phyloP scores from a whole-genome alignment of 164 flowering plant genomes.

The Tetrastigma voinierianum region DNA sequence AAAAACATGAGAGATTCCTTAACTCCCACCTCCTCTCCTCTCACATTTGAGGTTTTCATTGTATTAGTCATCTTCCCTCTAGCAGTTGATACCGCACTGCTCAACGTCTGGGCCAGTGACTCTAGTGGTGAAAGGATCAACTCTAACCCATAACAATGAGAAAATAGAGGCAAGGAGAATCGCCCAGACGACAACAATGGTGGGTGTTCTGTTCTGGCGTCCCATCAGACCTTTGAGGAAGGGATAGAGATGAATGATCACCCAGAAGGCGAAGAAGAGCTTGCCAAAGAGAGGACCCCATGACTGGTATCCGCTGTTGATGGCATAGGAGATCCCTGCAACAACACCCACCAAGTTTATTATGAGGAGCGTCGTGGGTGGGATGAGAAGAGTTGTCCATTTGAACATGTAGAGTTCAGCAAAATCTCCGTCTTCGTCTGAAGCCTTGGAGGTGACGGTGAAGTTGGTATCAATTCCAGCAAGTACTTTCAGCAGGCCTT shows the following conservation, averaged over 20 bases:
- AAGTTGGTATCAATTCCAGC: constrained; percentile 87
- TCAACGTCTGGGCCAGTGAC: constrained; percentile 58
- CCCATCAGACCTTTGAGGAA: constrained; percentile 87
- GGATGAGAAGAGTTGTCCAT: constrained; percentile 83
- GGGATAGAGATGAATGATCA: constrained; percentile 75
- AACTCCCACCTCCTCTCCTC: background rate
- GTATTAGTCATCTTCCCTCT: constrained; percentile 1
- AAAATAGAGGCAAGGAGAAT: constrained; percentile 76
- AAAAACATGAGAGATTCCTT: background rate
- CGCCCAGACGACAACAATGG: constrained; percentile 80
- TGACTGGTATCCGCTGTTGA: constrained; percentile 72
- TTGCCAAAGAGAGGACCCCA: constrained; percentile 78
- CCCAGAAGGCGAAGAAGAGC: constrained; percentile 74
- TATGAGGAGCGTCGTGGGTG: constrained; percentile 71
- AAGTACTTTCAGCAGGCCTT: constrained; percentile 72
- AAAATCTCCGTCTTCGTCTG: constrained; percentile 74
- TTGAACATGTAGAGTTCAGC: constrained; percentile 80
- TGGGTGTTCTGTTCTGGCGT: constrained; percentile 78
- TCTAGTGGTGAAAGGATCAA: constrained; percentile 68
- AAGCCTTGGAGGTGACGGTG: constrained; percentile 78
- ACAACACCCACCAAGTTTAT: constrained; percentile 66
- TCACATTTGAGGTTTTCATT: background rate
- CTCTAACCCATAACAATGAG: constrained; percentile 71
- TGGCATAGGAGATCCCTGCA: constrained; percentile 63
- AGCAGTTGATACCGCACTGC: constrained; percentile 71